Evolutionary conservation across 2,329 filamentous ascomycete genomes (phyloP).

Genomic region (Magnaporthiopsis rhizophila): DNA sequence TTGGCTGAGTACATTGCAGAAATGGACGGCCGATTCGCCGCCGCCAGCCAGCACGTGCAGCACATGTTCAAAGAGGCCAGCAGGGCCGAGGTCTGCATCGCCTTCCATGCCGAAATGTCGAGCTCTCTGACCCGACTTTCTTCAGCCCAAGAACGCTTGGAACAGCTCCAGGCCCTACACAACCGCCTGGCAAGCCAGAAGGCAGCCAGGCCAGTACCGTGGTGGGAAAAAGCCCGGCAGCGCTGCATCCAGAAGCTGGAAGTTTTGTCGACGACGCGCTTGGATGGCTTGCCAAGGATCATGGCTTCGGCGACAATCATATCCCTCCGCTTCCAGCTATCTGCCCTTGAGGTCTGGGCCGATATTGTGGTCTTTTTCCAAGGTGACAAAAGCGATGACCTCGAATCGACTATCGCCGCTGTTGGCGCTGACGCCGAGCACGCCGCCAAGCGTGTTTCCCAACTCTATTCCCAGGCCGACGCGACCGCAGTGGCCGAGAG

Average conservation of each 20-base stretch:
- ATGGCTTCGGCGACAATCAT: not conserved
- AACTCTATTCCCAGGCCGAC: not conserved
- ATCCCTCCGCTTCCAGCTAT: not conserved
- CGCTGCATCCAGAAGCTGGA: not conserved
- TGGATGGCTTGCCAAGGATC: not conserved
- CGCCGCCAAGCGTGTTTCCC: not conserved
- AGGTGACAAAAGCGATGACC: not conserved
- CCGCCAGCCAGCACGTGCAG: not conserved
- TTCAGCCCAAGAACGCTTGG: not conserved
- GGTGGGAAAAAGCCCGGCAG: not conserved
- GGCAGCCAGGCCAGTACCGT: not conserved
- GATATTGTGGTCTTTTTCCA: not conserved
- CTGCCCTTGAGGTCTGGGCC: not conserved
- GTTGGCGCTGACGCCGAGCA: not conserved
- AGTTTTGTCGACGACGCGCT: not conserved
- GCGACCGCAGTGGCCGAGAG: not conserved
- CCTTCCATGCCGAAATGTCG: not conserved
- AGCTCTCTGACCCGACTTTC: not conserved
- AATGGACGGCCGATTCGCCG: not conserved
- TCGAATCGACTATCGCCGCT: not conserved
- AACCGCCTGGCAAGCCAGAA: not conserved
- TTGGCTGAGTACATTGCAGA: not conserved
- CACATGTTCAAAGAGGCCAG: not conserved
- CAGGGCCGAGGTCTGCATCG: not conserved
- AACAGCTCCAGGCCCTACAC: not conserved